Evolutionary conservation across 202 grass and related monocot genomes (phyloP).

Genomic region (Setaria viridis): DNA sequence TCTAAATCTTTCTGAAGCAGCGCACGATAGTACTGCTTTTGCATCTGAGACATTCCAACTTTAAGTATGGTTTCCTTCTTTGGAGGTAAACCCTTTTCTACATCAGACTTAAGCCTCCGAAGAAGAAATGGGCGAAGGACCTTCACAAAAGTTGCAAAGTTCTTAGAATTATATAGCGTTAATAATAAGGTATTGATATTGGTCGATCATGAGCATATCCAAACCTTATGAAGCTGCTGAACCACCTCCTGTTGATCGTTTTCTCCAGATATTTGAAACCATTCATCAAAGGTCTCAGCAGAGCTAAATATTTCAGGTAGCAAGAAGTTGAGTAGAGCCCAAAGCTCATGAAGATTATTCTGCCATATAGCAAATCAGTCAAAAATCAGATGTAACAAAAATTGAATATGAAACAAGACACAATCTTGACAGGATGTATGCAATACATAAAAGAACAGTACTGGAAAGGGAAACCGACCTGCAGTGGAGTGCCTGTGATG

Average conservation of each 20-base stretch:
- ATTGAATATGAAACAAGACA: constrained; percentile 15
- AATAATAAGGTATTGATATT: constrained; percentile 2
- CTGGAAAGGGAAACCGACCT: constrained; percentile 54
- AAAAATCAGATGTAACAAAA: constrained; percentile 18
- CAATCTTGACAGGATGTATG: constrained; percentile 7
- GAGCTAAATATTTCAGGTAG: constrained; percentile 98
- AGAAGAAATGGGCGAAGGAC: constrained; percentile 99
- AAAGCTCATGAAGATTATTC: constrained; percentile 98
- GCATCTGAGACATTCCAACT: constrained; percentile 99
- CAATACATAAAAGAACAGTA: constrained; percentile 27
- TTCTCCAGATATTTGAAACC: constrained; percentile 98
- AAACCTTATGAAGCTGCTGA: constrained; percentile 98
- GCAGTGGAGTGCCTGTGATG: constrained; percentile 89
- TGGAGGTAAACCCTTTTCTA: constrained; percentile 95
- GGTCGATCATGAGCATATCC: background rate
- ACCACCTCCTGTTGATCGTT: constrained; percentile 97
- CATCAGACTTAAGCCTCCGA: constrained; percentile 95
- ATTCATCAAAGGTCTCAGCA: constrained; percentile 92
- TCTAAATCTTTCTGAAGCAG: constrained; percentile 99
- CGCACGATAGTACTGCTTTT: constrained; percentile 97
- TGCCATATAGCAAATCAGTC: constrained; percentile 43
- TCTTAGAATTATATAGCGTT: constrained; percentile 15
- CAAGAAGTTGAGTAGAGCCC: constrained; percentile 97
- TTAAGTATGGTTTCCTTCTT: constrained; percentile 99
- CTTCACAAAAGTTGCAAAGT: constrained; percentile 54